A percentile compares a stretch with the other conserved stretches of the same genome.
Evolutionary conservation across 805 yeast species (phyloP).

Genomic region (Saturnispora mendoncae): DNA sequence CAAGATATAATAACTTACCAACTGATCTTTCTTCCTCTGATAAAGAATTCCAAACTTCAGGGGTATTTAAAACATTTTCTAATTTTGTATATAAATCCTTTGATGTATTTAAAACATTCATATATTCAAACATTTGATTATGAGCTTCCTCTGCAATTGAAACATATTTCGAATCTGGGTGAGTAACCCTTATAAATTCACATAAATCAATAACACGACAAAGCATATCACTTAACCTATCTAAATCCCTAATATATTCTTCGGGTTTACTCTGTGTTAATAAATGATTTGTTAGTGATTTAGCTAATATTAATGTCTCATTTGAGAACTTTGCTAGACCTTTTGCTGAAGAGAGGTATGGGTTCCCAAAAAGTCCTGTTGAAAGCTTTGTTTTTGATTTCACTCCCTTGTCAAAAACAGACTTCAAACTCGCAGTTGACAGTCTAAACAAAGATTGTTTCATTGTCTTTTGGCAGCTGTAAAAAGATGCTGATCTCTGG

Average conservation of each 20-base stretch:
- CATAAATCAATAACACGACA: constrained; percentile 93
- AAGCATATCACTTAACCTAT: constrained; percentile 75
- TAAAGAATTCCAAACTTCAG: constrained; percentile 32
- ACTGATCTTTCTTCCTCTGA: constrained; percentile 72
- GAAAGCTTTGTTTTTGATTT: constrained; percentile 21
- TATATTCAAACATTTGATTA: constrained; percentile 81
- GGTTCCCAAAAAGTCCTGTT: constrained; percentile 67
- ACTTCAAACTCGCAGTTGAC: constrained; percentile 5
- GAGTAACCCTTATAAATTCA: constrained; percentile 83
- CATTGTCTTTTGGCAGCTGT: background rate
- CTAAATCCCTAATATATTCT: constrained; percentile 56
- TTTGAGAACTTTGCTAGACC: constrained; percentile 64
- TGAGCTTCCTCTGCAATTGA: constrained; percentile 82
- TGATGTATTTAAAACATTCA: constrained; percentile 86
- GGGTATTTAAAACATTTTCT: constrained; percentile 37
- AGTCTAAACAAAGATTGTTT: constrained; percentile 2
- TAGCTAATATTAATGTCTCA: constrained; percentile 57
- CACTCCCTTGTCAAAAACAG: constrained; percentile 5
- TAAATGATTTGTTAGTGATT: constrained; percentile 50
- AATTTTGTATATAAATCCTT: constrained; percentile 58
- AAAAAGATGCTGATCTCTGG: background rate
- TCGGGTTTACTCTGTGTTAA: constrained; percentile 34
- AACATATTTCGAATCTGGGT: constrained; percentile 64
- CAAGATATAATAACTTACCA: constrained; percentile 70
- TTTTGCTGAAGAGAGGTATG: constrained; percentile 55